phyloP scores from a whole-genome alignment of 2,329 filamentous ascomycete genomes.

The Hymenoscyphus scutula region DNA sequence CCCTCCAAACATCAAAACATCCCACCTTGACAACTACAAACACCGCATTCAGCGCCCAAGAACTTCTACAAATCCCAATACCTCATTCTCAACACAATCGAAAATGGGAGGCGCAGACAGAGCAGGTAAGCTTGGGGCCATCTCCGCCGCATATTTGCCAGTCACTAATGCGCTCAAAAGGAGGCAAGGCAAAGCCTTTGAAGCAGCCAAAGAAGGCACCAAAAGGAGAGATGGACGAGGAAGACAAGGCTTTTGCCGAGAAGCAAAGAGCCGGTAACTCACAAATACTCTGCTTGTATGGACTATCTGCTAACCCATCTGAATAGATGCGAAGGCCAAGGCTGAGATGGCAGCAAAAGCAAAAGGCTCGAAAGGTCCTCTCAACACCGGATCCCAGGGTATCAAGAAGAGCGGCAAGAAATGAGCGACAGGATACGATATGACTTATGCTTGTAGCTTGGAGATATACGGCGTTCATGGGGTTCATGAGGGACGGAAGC shows the following conservation, averaged over 20 bases:
- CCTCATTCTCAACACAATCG: constrained; percentile 40
- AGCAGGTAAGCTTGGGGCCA: constrained; percentile 51
- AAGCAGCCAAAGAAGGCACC: constrained; percentile 83
- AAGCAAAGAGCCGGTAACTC: constrained; percentile 80
- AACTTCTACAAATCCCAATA: constrained; percentile 1
- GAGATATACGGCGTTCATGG: constrained; percentile 16
- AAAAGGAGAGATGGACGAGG: constrained; percentile 79
- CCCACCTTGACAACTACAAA: constrained; percentile 12
- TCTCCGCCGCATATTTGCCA: background rate
- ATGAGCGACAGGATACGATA: constrained; percentile 42
- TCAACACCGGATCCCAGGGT: constrained; percentile 80
- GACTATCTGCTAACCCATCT: constrained; percentile 11
- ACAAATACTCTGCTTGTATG: constrained; percentile 6
- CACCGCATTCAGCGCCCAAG: constrained; percentile 2
- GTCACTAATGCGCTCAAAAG: constrained; percentile 43
- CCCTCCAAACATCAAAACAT: constrained; percentile 23
- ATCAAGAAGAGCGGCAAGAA: constrained; percentile 99
- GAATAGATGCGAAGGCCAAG: constrained; percentile 73
- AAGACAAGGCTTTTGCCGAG: constrained; percentile 77
- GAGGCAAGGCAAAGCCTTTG: constrained; percentile 79
- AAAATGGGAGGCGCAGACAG: constrained; percentile 66
- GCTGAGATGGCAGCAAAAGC: constrained; percentile 82
- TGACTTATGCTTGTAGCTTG: constrained; percentile 6
- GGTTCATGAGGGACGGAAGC: constrained; percentile 12
- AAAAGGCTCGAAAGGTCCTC: constrained; percentile 75